phyloP scores from a whole-genome alignment of 805 yeast species.

The Zygoascus tannicola region DNA sequence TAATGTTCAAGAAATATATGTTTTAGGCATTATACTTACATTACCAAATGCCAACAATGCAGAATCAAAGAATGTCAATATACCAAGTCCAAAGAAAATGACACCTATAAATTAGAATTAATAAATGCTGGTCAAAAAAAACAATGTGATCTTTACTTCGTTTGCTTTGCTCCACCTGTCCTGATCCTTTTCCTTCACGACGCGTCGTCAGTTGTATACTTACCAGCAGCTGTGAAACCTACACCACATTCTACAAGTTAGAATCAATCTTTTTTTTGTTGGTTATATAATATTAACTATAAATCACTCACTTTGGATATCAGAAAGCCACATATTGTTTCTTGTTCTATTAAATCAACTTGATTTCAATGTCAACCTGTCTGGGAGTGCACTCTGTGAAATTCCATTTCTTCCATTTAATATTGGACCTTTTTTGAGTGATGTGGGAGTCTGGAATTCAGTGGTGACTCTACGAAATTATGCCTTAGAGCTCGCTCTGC shows the following conservation, averaged over 20 bases:
- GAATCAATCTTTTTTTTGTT: slow-evolving; percentile 8
- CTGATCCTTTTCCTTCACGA: not conserved
- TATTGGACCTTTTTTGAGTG: no score
- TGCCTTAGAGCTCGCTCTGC: no score
- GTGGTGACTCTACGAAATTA: no score
- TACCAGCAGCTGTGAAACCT: slow-evolving; percentile 78
- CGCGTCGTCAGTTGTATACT: no score
- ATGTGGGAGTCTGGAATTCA: no score
- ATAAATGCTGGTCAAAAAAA: not conserved
- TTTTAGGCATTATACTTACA: slow-evolving; percentile 24
- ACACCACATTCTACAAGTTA: slow-evolving; percentile 67
- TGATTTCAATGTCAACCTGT: no score
- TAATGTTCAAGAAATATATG: not conserved
- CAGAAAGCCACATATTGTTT: slow-evolving; percentile 15
- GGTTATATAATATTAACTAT: not conserved
- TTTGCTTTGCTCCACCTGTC: not conserved
- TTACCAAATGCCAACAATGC: slow-evolving; percentile 88
- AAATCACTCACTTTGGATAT: slow-evolving; percentile 27
- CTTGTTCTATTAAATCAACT: no score
- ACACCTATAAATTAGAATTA: slow-evolving; percentile 35
- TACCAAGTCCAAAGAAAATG: slow-evolving; percentile 69
- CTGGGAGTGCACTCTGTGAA: no score
- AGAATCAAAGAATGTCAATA: slow-evolving; percentile 78
- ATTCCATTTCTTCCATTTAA: no score
- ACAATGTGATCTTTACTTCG: not conserved